A percentile compares a stretch with the other conserved stretches of the same genome.
phyloP scores from a whole-genome alignment of 176 grass and related monocot genomes.

The Luzula sylvatica region DNA sequence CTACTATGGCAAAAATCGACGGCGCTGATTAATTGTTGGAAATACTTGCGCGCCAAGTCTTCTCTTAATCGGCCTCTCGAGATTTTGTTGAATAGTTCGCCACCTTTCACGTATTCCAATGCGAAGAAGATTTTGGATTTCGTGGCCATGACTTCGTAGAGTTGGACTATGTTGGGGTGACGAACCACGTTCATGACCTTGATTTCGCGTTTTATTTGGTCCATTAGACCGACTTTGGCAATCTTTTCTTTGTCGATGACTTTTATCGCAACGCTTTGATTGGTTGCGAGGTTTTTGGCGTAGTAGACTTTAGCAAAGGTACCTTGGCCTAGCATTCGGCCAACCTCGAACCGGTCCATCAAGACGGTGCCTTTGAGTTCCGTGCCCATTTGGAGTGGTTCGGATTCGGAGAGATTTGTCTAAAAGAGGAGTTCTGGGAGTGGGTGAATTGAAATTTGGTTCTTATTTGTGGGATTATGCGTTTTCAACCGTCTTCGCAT shows the following conservation, averaged over 20 bases:
- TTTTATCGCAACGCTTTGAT: constrained; percentile 74
- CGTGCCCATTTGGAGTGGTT: constrained; percentile 29
- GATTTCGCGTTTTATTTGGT: constrained; percentile 82
- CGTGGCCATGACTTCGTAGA: constrained; percentile 95
- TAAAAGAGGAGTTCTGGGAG: neutral
- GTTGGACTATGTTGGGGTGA: constrained; percentile 67
- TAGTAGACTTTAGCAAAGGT: constrained; percentile 94
- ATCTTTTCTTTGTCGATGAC: constrained; percentile 93
- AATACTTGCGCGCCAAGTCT: constrained; percentile 68
- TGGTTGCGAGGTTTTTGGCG: constrained; percentile 44
- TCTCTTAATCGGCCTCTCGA: constrained; percentile 66
- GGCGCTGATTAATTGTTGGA: constrained; percentile 72
- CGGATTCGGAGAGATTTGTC: neutral
- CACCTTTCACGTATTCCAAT: constrained; percentile 67
- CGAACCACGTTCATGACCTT: constrained; percentile 77
- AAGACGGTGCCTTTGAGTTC: constrained; percentile 61
- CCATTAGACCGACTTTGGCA: constrained; percentile 55
- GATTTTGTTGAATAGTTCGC: constrained; percentile 78
- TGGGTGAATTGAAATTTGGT: neutral
- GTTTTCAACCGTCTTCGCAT: constrained; percentile 53
- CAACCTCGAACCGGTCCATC: constrained; percentile 69
- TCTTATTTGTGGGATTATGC: neutral
- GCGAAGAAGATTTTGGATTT: constrained; percentile 94
- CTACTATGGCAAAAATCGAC: constrained; percentile 83
- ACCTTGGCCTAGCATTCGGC: constrained; percentile 69